phyloP scores from a whole-genome alignment of 192 early-diverging fungal genomes.

The Chytriomyces confervae region DNA sequence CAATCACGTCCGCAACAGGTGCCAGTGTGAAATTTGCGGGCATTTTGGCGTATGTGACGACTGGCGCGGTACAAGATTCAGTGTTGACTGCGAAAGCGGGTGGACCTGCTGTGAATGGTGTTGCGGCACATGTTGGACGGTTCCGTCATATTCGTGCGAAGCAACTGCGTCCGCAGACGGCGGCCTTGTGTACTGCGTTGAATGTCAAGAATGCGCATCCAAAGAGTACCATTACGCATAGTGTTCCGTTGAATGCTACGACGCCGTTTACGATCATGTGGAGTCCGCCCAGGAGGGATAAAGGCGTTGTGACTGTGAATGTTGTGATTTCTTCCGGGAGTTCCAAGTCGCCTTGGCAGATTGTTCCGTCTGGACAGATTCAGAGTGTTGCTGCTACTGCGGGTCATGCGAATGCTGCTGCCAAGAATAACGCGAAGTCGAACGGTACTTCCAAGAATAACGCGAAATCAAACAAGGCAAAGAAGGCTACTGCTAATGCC shows the following conservation, averaged over 20 bases:
- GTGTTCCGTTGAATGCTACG: slow-evolving; percentile 1
- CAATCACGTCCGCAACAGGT: not conserved
- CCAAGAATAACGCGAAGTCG: too few species aligned
- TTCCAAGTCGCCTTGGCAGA: slow-evolving; percentile 2
- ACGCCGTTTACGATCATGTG: slow-evolving; percentile 24
- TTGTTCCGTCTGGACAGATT: slow-evolving; percentile 5
- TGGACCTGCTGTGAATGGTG: not conserved
- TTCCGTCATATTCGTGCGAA: slow-evolving; percentile 6
- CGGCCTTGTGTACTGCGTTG: not conserved
- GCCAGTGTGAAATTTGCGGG: slow-evolving; percentile 3
- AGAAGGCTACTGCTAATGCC: too few species aligned
- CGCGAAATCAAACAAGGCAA: too few species aligned
- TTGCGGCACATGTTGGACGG: not conserved
- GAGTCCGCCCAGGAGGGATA: slow-evolving; percentile 11
- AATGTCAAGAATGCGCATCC: slow-evolving; percentile 8
- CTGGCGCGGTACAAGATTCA: slow-evolving; percentile 33
- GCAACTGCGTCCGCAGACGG: slow-evolving; percentile 19
- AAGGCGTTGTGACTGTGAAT: slow-evolving; percentile 11
- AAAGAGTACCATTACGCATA: slow-evolving; percentile 21
- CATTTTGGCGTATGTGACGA: slow-evolving; percentile 43
- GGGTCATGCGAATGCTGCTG: not conserved
- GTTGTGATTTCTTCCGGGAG: not conserved
- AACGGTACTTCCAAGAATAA: too few species aligned
- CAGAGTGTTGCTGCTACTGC: too few species aligned
- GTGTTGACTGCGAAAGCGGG: slow-evolving; percentile 27